Evolutionary conservation across 352 stramenopile genomes (phyloP).

Genomic region (Pythium brachiatum): DNA sequence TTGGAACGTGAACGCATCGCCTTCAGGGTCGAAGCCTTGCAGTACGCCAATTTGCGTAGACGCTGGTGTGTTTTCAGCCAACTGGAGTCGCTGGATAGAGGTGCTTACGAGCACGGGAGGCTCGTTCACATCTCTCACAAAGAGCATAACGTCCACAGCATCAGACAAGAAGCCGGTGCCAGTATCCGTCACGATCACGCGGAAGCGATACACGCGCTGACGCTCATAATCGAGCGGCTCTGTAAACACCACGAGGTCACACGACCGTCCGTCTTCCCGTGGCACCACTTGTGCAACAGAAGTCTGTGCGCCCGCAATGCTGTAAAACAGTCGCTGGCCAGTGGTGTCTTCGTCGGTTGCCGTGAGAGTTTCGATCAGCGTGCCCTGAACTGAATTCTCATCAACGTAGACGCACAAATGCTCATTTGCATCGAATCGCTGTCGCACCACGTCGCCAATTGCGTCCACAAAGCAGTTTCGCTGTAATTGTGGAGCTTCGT

Average conservation of each 20-base stretch:
- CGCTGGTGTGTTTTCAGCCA: slow-evolving; percentile 36
- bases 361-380: slow-evolving; percentile 27
- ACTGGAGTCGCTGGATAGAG: slow-evolving; percentile 27
- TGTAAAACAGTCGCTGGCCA: slow-evolving; percentile 45
- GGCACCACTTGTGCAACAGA: slow-evolving; percentile 31
- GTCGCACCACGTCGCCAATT: slow-evolving; percentile 23
- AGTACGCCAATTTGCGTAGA: slow-evolving; percentile 31
- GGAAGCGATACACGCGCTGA: slow-evolving; percentile 32
- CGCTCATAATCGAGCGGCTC: slow-evolving; percentile 46
- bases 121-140: slow-evolving; percentile 48
- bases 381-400: slow-evolving; percentile 32
- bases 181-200: slow-evolving; percentile 47
- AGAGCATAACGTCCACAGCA: slow-evolving; percentile 41
- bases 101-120: slow-evolving; percentile 30
- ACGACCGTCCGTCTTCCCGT: slow-evolving; percentile 27
- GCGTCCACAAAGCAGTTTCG: slow-evolving; percentile 50
- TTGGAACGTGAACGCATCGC: slow-evolving; percentile 39
- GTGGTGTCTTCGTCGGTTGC: slow-evolving; percentile 36
- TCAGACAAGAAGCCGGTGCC: slow-evolving; percentile 42
- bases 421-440: slow-evolving; percentile 45
- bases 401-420: slow-evolving; percentile 42
- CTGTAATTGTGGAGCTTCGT: slow-evolving; percentile 38
- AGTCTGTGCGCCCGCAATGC: slow-evolving; percentile 11
- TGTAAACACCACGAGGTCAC: slow-evolving; percentile 33
- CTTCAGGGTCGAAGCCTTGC: slow-evolving; percentile 44